A percentile compares a stretch with the other conserved stretches of the same genome.
Conservation (phyloP, 1,284 basidiomycete species). For the Anthracocystis setariae region DNA sequence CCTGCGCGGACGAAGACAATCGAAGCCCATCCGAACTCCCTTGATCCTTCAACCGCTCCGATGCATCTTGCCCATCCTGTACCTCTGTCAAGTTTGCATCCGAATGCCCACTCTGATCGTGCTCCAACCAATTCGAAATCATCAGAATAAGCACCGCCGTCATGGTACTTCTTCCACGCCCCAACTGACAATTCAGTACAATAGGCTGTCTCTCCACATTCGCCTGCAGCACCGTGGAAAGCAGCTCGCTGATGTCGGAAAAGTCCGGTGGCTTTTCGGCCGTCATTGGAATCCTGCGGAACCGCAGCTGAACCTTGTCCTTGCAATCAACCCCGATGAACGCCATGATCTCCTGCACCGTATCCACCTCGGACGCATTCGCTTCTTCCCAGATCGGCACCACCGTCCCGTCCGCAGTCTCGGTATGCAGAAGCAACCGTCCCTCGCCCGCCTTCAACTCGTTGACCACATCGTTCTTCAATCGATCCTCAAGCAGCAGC, state of each 20-base stretch:
- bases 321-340: slow-evolving; percentile 46
- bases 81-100: slow-evolving; percentile 31
- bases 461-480: slow-evolving; percentile 86
- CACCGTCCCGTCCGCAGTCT: slow-evolving; percentile 86
- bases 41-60: neutral
- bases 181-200: slow-evolving; percentile 95
- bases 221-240: slow-evolving; percentile 83
- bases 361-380: slow-evolving; percentile 78
- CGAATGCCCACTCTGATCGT: slow-evolving; percentile 64
- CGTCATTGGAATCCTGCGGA: slow-evolving; percentile 90
- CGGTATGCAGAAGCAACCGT: slow-evolving; percentile 87
- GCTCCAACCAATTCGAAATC: slow-evolving; percentile 82
- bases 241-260: slow-evolving; percentile 71
- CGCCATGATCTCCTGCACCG: slow-evolving; percentile 90
- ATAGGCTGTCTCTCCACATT: slow-evolving; percentile 79
- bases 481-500: slow-evolving; percentile 77
- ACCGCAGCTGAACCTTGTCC: slow-evolving; percentile 75
- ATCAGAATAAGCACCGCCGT: slow-evolving; percentile 87
- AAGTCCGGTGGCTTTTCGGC: slow-evolving; percentile 71
- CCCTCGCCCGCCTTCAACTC: slow-evolving; percentile 87
- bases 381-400: slow-evolving; percentile 96
- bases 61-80: slow-evolving; percentile 10
- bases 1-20: slow-evolving; percentile 16
- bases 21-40: slow-evolving; percentile 17
- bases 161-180: slow-evolving; percentile 89